Evolutionary conservation across 1,139 yeast species (phyloP), one percentile per base, ranked within the genome.

Genomic region (Nakaseomyces nivariensis): DNA sequence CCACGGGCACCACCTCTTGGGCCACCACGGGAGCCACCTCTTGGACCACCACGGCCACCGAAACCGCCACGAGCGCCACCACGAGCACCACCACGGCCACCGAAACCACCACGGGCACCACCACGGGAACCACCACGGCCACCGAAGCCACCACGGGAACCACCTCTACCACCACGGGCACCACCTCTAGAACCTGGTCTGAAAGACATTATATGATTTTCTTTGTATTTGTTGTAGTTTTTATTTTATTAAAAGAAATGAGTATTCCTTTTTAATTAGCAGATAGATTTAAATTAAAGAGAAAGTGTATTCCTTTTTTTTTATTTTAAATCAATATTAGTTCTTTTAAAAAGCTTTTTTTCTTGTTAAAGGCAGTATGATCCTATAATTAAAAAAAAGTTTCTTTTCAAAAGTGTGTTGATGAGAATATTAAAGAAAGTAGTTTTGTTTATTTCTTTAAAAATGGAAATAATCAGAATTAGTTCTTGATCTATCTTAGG

Each of bases 1-100:
- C 88, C 86, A 61, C 95, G 86, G 64, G 95, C 95, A 56, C 85
- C 84, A 58, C 79, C 67, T 54, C 81, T 78, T 60, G 80, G 78
- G 56, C 87, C 85, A 58, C 86, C 72, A 52, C 79, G 72, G 46
- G 80, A 78, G 51, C 84, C 82, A 55, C 78, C 77, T 53, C 79
- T 72, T 57, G 88, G 89, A 52, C 90, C 89, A 45, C 74, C 70
- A 49, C 76, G 76, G 50, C 69, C 65, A 47, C 76, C 75, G 60
- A 64, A 53, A 48, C 74, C 75, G 57, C 81, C 80, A 56, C 80
- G 62, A 55, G 71, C 61, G 42, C 81, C 80, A 57, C 81, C 80
- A 53, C 75, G 68, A 61, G 79, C 75, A 57, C 78, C 76, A 50
- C 68, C 66, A 47, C 67, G 31, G 31, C 42, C 42, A 36, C 68